Base-by-base conservation (phyloP, 2,329 filamentous ascomycete genomes). In the Beauveria asiatica region DNA sequence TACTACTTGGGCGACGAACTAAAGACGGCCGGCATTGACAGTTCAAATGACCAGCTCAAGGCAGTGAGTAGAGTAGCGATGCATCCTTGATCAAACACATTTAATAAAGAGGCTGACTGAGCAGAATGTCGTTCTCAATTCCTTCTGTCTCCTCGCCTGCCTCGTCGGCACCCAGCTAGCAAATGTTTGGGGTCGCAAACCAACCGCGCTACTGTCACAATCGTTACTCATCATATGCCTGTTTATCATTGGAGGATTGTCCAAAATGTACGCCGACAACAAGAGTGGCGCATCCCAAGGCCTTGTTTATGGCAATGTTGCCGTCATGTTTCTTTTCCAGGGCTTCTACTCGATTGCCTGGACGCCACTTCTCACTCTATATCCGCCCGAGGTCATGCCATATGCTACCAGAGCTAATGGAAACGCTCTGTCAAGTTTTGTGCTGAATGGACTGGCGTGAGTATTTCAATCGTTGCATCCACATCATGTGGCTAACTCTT, bases 171-270 rank as follows among this genome's bases (percentile, higher is more conserved):
- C 78, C 1, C 72, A 74, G 5, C 68, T 79, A 7, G 69, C 70
- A 0, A 73, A 75, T 17, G 67, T 55, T 25, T 74, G 75, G 70
- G 78, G 79, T 8, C 74, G 79, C 10, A 79, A 77, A 61, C 69
- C 72, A 1, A 75, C 73, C 1, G 76, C 75, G 3, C 64, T 78
- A 5, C 62, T 75, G 10, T 76, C 74, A 0, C 71, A 76, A 51
- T 59, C 61, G 13, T 64, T 75, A 11, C 64, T 78, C 6, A 72
- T 74, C 2, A 57, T 75, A 21, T 80, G 75, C 44, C 73, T 83
- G 1, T 82, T 82, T 64, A 70, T 82, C 57, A 76, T 82, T 44
- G 80, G 80, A 2, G 78, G 72, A 1, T 68, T 83, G 4, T 76
- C 77, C 5, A 81, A 81, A 62, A 63, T 68, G 19, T 74, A 71